Evolutionary conservation across 352 stramenopile species (phyloP).

Genomic region (Phytophthora chlamydospora): DNA sequence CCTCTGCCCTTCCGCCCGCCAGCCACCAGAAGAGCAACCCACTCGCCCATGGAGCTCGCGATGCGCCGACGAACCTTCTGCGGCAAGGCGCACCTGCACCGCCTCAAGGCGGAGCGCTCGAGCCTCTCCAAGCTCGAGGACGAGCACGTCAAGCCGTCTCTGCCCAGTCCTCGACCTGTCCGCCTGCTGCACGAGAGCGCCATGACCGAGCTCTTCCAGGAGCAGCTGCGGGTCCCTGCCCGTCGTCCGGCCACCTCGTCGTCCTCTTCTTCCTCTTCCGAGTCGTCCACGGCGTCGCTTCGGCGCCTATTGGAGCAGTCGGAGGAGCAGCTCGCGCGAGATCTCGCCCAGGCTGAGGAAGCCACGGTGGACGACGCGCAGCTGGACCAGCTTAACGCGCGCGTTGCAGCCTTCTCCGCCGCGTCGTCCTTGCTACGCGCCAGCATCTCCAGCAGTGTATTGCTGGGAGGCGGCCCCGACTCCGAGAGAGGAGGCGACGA

Average conservation of each 20-base stretch:
- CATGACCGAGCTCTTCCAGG: slow-evolving; percentile 50
- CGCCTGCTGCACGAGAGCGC: slow-evolving; percentile 45
- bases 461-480: slow-evolving; percentile 8
- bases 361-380: slow-evolving; percentile 28
- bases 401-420: slow-evolving; percentile 42
- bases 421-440: slow-evolving; percentile 44
- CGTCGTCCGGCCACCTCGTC: slow-evolving; percentile 16
- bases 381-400: slow-evolving; percentile 47
- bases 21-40: slow-evolving; percentile 7
- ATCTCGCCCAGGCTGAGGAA: slow-evolving; percentile 31
- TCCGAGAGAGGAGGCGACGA: slow-evolving; percentile 21
- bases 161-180: slow-evolving; percentile 31
- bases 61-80: slow-evolving; percentile 39
- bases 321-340: slow-evolving; percentile 31
- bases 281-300: slow-evolving; percentile 36
- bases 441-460: slow-evolving; percentile 51
- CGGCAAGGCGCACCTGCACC: slow-evolving; percentile 32
- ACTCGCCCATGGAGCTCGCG: slow-evolving; percentile 26
- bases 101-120: slow-evolving; percentile 34
- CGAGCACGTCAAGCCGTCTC: slow-evolving; percentile 19
- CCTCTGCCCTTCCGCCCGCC: slow-evolving; percentile 15
- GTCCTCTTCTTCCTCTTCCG: slow-evolving; percentile 20
- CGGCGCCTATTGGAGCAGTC: slow-evolving; percentile 33
- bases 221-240: slow-evolving; percentile 36
- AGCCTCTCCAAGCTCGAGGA: slow-evolving; percentile 39